phyloP scores from a whole-genome alignment of 805 yeast genomes.

The Saturnispora silvae region DNA sequence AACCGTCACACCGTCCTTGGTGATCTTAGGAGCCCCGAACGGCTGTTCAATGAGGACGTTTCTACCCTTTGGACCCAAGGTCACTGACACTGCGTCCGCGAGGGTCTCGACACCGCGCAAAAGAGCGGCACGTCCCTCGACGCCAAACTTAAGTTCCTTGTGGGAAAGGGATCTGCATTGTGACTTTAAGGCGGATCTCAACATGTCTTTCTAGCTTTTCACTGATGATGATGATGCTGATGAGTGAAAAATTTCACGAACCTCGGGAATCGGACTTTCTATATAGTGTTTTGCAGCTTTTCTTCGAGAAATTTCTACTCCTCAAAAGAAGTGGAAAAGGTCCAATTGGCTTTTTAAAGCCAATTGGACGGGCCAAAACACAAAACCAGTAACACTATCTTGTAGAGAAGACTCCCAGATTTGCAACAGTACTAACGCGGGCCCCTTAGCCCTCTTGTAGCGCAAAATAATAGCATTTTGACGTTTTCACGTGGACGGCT shows the following conservation, averaged over 20 bases:
- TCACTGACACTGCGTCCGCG: conserved; percentile 94
- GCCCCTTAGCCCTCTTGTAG: no score
- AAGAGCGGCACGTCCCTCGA: conserved; percentile 92
- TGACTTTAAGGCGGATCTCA: conserved; percentile 34
- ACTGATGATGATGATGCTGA: not conserved
- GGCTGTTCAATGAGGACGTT: conserved; percentile 94
- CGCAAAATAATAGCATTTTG: no score
- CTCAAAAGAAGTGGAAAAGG: no score
- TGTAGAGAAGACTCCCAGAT: no score
- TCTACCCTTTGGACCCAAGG: conserved; percentile 97
- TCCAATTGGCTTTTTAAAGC: no score
- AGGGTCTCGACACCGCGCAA: conserved; percentile 88
- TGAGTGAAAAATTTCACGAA: not conserved
- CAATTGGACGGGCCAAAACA: no score
- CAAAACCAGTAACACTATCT: no score
- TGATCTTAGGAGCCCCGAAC: conserved; percentile 94
- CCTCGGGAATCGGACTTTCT: not conserved
- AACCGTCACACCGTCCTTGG: conserved; percentile 98
- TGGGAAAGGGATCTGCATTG: conserved; percentile 44
- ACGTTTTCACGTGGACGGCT: no score
- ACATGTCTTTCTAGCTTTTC: conserved; percentile 37
- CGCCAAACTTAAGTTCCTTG: conserved; percentile 94
- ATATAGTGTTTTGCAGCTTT: no score
- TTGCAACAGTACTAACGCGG: no score
- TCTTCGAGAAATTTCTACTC: conserved; percentile 6